These are phyloP conservation scores for Sporothrix euskadiensis DNA, from an alignment of 2,329 filamentous ascomycete genomes.

Conservation along the genomic window DNA sequence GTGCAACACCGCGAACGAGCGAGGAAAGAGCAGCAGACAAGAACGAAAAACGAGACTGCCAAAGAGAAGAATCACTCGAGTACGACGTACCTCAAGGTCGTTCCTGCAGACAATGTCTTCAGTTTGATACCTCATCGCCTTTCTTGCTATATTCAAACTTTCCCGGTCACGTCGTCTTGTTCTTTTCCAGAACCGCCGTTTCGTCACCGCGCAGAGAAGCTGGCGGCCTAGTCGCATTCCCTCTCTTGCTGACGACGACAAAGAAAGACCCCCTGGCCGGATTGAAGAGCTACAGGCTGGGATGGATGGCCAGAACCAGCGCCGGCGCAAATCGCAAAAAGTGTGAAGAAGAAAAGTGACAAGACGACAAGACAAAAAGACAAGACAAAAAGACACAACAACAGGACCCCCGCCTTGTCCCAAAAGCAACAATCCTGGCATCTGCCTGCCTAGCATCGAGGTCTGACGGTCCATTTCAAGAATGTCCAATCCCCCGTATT, in stretches of 20 bases:
- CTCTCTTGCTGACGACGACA: conserved; percentile 17
- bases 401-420: not conserved
- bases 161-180: not conserved
- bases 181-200: not conserved
- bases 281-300: conserved; percentile 1
- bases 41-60: not conserved
- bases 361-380: not conserved
- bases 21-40: not conserved
- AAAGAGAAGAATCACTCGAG: too few relatives aligned
- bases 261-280: conserved; percentile 8
- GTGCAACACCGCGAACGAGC: conserved; percentile 19
- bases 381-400: too few relatives aligned
- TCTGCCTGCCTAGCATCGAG: not conserved
- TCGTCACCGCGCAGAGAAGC: conserved; percentile 19
- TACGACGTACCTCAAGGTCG: not conserved
- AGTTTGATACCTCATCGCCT: not conserved
- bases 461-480: not conserved
- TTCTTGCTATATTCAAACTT: not conserved
- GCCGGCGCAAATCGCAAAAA: not conserved
- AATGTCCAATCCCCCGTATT: not conserved
- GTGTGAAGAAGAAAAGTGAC: not conserved
- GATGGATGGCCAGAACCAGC: conserved; percentile 5
- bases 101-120: not conserved
- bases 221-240: conserved; percentile 14
- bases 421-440: conserved; percentile 3